Base-by-base conservation (phyloP, 2,329 filamentous ascomycete species). In the Diaporthe longicolla region DNA sequence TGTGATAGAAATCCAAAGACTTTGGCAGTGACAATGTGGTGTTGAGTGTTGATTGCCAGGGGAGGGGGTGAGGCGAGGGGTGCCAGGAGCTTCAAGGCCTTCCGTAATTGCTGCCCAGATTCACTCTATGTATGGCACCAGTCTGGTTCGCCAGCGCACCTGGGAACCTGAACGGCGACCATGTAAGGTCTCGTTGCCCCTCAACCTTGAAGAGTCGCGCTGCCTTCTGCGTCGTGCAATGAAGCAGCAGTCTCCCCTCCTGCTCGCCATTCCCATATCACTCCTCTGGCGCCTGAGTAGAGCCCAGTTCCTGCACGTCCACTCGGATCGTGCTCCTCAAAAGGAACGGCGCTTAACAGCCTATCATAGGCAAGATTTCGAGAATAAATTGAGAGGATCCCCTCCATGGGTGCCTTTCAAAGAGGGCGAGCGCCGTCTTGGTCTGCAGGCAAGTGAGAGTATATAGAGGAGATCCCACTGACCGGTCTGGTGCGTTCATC, bases 401-500 rank as follows among this genome's bases (percentile, higher is more conserved):
- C 63, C 10, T 37, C 45, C 43, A 26, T 17, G 11, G 10, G 63
- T 13, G 45, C 63, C 19, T 3, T 17, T 10, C 45, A 52, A 24
- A n/a, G 45, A 68, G n/a, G 13, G 37, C 48, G 1, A 26, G n/a
- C n/a, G 63, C n/a, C 32, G 7, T 54, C 24, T 48, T 21, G 32
- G 15, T 26, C 45, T 17, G 7, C 40, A 37, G 19, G 45, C 32
- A 71, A 52, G 9, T 29, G 11, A 71, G 58, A 26, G 43, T 19
- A 24, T 43, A 13, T 21, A 13, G 24, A 61, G 50, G 19, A 45
- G 9, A n/a, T 50, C 6, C 43, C 54, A 83, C 87, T 81, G 77
- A 89, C 88, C 88, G 84, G 79, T 90, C 88, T 24, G 88, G 88
- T 17, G 88, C 88, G 83, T 90, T 90, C 88, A 90, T 89, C 37